phyloP scores from a whole-genome alignment of 73 alveolate genomes.

The Symbiodinium natans region DNA sequence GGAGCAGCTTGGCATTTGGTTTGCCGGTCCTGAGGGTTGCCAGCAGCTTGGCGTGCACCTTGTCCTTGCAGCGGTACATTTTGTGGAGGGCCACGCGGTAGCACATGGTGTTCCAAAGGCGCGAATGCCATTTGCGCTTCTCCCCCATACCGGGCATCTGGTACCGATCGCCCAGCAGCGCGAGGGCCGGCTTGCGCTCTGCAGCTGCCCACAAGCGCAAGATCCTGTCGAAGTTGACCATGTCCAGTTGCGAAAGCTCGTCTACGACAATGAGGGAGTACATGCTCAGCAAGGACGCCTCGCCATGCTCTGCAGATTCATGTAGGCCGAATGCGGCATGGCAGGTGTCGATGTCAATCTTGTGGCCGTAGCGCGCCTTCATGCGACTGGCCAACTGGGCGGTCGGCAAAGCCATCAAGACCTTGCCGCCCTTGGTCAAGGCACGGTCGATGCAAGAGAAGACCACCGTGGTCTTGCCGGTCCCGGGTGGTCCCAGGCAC shows the following conservation, averaged over 20 bases:
- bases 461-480: conserved; percentile 9
- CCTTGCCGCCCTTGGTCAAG: background rate
- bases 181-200: background rate
- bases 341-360: background rate
- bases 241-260: background rate
- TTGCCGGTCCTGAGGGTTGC: background rate
- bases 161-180: background rate
- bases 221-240: background rate
- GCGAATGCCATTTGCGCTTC: background rate
- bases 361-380: background rate
- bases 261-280: background rate
- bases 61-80: conserved; percentile 8
- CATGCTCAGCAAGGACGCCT: background rate
- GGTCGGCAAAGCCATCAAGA: background rate
- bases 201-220: background rate
- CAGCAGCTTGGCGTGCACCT: background rate
- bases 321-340: conserved; percentile 39
- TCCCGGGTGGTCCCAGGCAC: background rate
- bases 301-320: background rate
- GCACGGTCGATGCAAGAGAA: background rate
- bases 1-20: background rate
- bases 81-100: background rate
- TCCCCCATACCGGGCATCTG: conserved; percentile 26
- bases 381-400: background rate
- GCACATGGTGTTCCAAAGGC: background rate